Evolutionary conservation across 2,329 filamentous ascomycete genomes (phyloP), one percentile per base, ranked within the genome.

Genomic region (Colletotrichum noveboracense): DNA sequence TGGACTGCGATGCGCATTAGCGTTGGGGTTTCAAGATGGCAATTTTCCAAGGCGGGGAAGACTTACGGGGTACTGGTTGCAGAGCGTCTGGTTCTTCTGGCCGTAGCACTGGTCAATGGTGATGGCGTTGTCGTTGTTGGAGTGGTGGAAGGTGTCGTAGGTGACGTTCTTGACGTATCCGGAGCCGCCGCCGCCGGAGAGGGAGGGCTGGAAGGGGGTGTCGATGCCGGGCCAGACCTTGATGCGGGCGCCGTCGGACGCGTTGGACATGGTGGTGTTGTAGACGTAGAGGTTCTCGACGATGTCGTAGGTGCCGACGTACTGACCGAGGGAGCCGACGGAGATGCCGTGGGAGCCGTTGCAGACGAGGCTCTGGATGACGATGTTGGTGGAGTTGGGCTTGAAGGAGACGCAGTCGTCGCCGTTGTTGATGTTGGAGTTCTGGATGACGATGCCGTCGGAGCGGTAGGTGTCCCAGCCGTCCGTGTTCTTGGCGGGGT

Each of bases 391-490:
- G 79, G 89, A 92, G 82, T 94, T 95, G 21, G 93, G 93, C 83
- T 95, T 95, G 88, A 95, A 94, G 1, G 92, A 92, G 14, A 95
- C 91, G 76, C 93, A 95, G 81, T 95, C 90, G 80, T 94, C 93
- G 43, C 91, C 91, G 78, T 94, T 94, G 81, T 90, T 87, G 77
- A 92, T 89, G 30, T 89, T 83, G 0, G 91, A 93, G 80, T 94
- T 91, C 79, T 94, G 92, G 43, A 94, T 94, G 0, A 93, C 89
- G 43, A 94, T 87, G 66, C 90, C 89, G 28, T 87, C 84, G 14
- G 89, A 91, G 9, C 92, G 89, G 80, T 93, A 93, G 1, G 89
- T 93, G 77, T 93, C 90, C 90, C 90, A 91, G 43, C 90, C 91
- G 80, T 93, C 92, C 0, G 92, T 94, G 82, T 94, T 94, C 82